phyloP scores from a whole-genome alignment of 805 yeast species.

The Schwanniomyces polymorphus region DNA sequence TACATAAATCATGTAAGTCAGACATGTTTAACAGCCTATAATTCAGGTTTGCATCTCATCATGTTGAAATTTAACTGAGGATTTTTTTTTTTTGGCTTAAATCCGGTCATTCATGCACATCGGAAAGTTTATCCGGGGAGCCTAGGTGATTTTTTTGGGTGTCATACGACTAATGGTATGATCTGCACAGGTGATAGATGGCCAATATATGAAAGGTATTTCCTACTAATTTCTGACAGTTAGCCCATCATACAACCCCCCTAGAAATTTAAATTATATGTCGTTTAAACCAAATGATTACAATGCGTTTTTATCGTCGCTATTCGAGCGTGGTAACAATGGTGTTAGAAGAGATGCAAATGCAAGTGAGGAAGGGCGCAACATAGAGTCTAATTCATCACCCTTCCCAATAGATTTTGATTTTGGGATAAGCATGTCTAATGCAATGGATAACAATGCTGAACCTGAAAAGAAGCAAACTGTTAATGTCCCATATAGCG shows the following conservation, averaged over 20 bases:
- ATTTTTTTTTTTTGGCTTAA: not conserved
- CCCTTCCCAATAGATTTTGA: conserved; percentile 23
- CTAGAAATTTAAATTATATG: conserved; percentile 11
- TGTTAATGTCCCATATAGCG: not conserved
- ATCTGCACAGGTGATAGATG: not conserved
- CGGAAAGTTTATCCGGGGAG: not conserved
- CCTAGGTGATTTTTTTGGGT: not conserved
- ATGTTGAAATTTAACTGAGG: not conserved
- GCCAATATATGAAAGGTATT: not conserved
- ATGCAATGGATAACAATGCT: not conserved
- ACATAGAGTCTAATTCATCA: conserved; percentile 1
- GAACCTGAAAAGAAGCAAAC: not conserved
- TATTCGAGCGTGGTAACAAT: conserved; percentile 19
- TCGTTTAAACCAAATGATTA: conserved; percentile 28
- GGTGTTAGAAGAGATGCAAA: not conserved
- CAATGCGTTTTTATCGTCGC: conserved; percentile 24
- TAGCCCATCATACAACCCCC: not conserved
- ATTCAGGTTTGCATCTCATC: not conserved
- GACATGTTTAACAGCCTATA: conserved; percentile 46
- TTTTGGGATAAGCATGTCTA: conserved; percentile 13
- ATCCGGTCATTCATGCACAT: not conserved
- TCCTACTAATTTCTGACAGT: not conserved
- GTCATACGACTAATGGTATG: not conserved
- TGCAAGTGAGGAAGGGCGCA: conserved; percentile 3
- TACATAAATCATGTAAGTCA: conserved; percentile 69